Evolutionary conservation across 371 early-diverging fungal species (phyloP), one percentile per base, ranked within the genome.

Genomic region (Fennellomyces sp.): DNA sequence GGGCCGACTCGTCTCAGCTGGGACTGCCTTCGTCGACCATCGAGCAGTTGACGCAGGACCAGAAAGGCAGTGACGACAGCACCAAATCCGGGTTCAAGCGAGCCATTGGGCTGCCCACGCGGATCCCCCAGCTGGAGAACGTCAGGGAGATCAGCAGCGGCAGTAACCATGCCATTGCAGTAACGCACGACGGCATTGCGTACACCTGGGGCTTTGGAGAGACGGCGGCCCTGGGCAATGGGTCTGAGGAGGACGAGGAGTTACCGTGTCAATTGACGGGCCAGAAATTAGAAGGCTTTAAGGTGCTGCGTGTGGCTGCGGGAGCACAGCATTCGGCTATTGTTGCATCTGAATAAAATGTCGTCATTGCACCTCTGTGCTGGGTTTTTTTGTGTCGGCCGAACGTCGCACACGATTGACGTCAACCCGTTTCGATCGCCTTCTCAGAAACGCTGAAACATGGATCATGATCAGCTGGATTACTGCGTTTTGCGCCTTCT

Each of bases 151-250:
- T 99, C 56, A 75, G 76, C 29, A 84, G 90, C 50, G 99, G 99
- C 19, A 78, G 87, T 52, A 95, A 97, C 73, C 98, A 97, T 73
- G 76, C 91, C 13, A 63, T 95, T 23, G 94, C 94, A 5, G 51
- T 94, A 15, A 78, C 86, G 4, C 54, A 55, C 12, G 89, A 89
- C 30, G 91, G 93, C 54, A 69, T 72, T 21, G 85, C 94, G 31
- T 95, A 85, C 65, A 83, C 97, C 2, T 98, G 97, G 96, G 99
- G 99, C 26, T 92, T 90, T 64, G 93, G 92, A 35, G 91, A 89
- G 42, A 83, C 83, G 65, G 67, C 81, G n/a, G 88, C 85, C 19
- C 82, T 89, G 45, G 94, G 92, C 21, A 90, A 90, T 61, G 91
- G 89, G 31, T 79, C 82, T 21, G 90, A 91, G 33, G 87, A 89